Conservation (phyloP, 805 yeast genomes). For the Maudiozyma turicensis region DNA sequence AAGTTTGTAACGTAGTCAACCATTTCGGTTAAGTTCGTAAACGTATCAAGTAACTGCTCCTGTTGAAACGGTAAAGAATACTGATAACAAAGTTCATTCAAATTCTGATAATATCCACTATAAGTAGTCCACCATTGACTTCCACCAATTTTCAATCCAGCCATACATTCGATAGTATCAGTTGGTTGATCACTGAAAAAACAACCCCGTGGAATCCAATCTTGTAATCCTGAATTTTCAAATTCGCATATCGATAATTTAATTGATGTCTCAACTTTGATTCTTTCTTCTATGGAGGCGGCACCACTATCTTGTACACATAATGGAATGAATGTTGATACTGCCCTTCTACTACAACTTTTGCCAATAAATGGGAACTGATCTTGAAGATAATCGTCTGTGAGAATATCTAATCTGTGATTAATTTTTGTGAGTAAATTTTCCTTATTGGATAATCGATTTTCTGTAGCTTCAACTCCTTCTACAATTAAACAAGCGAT, state of each 20-base stretch:
- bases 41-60: slow-evolving; percentile 38
- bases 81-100: slow-evolving; percentile 44
- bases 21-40: slow-evolving; percentile 37
- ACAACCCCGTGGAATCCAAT: slow-evolving; percentile 5
- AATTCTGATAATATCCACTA: slow-evolving; percentile 52
- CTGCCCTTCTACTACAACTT: slow-evolving; percentile 34
- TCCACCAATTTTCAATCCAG: slow-evolving; percentile 30
- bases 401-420: background rate
- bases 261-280: slow-evolving; percentile 34
- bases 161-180: slow-evolving; percentile 30
- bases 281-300: slow-evolving; percentile 30
- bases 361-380: slow-evolving; percentile 18
- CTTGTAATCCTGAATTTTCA: slow-evolving; percentile 33
- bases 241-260: slow-evolving; percentile 48
- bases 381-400: background rate
- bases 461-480: too few species aligned
- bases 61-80: slow-evolving; percentile 43
- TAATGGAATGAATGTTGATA: slow-evolving; percentile 31
- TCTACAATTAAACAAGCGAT: too few species aligned
- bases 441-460: too few species aligned
- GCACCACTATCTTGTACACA: slow-evolving; percentile 33
- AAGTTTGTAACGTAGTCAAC: slow-evolving; percentile 17
- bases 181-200: background rate
- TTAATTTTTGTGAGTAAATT: background rate
- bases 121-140: slow-evolving; percentile 69